Evolutionary conservation across 192 early-diverging fungal species (phyloP).

Genomic region (Entophlyctis luteolus): DNA sequence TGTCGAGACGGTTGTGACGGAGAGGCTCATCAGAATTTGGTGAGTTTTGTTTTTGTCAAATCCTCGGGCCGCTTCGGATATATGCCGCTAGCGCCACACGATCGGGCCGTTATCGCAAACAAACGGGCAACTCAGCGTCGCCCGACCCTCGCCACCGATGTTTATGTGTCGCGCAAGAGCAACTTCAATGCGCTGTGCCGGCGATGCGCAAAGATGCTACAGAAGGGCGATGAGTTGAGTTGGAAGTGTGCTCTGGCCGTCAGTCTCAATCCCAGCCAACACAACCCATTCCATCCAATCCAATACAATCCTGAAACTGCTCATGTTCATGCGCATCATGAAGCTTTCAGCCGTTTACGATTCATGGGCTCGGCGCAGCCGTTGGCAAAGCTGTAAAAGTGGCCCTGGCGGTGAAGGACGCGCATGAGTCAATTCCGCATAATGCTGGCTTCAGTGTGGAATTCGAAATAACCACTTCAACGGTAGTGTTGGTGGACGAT

Average conservation of each 20-base stretch:
- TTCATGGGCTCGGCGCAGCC: constrained; percentile 15
- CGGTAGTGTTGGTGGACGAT: constrained; percentile 16
- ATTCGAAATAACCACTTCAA: constrained; percentile 2
- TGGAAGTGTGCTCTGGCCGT: too few species aligned
- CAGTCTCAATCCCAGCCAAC: too few species aligned
- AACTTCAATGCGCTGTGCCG: neutral
- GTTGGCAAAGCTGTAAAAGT: constrained; percentile 9
- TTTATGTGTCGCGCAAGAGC: neutral
- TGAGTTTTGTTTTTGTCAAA: too few species aligned
- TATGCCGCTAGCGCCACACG: too few species aligned
- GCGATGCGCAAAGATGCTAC: neutral
- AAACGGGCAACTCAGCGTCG: neutral
- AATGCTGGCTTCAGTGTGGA: neutral
- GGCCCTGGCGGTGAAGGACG: constrained; percentile 1
- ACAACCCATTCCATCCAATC: too few species aligned
- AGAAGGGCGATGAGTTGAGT: too few species aligned
- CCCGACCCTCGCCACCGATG: neutral
- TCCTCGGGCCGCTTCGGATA: too few species aligned
- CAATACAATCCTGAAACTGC: too few species aligned
- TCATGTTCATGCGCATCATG: neutral
- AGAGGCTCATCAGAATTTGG: neutral
- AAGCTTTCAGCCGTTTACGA: neutral
- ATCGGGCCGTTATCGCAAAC: too few species aligned
- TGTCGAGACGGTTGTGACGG: constrained; percentile 50
- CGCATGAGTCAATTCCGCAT: too few species aligned